Evolutionary conservation across 2,329 filamentous ascomycete species (phyloP), one percentile per base, ranked within the genome.

Genomic region (Graphilbum fragrans): DNA sequence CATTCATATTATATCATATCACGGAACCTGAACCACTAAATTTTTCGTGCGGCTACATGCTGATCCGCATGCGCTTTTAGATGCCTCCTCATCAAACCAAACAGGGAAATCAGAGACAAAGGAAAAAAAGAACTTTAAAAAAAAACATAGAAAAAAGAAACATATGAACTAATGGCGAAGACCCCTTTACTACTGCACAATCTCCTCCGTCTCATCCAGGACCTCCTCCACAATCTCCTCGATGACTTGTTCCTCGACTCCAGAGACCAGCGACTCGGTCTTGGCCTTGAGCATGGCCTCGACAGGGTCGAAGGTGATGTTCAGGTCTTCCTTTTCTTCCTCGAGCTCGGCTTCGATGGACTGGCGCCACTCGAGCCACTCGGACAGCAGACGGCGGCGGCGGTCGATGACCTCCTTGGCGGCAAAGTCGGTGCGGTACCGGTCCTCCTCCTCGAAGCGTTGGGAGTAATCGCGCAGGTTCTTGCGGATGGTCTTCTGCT

Each of bases 401-500:
- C 78, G 80, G 64, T 96, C 90, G 47, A 98, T 83, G 39, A 98
- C 87, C 29, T 88, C 90, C 55, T 88, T 78, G 66, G 96, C 92
- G 53, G 90, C 92, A 42, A 86, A 90, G 47, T 88, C 90, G 57
- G 88, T 88, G 58, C 90, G 87, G 58, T 93, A 87, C 49, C 82
- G 77, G 63, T 98, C 93, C 60, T 94, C 83, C 65, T 94, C 86
- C 53, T 98, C 92, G 61, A 98, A 98, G 50, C 84, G 72, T 58
- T 86, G 85, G 61, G 81, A 86, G 77, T 95, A 98, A 64, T 96
- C 92, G 52, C 90, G 85, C 42, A 98, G 80, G 66, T 95, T 98
- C 77, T 94, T 95, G 69, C 93, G 90, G 56, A 96, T 86, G 56
- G 83, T 76, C 73, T 95, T 94, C 70, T 96, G 92, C 70, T 98